Evolutionary conservation across 148 eudicot species (phyloP).

Genomic region (Dysphania ambrosioides): DNA sequence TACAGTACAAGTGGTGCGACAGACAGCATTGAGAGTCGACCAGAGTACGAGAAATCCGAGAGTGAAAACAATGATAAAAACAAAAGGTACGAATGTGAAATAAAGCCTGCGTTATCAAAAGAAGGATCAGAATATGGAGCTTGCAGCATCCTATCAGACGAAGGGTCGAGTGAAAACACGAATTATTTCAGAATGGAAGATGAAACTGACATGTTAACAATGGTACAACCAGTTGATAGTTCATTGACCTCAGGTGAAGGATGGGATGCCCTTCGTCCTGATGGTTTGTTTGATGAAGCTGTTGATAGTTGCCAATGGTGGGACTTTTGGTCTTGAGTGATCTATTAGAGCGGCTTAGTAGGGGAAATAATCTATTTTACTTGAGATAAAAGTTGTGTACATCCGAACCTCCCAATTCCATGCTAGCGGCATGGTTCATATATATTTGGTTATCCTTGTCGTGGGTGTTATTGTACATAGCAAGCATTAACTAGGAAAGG

Average conservation of each 20-base stretch:
- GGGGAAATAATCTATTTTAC: background rate
- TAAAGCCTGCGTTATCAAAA: conserved; percentile 26
- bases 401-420: background rate
- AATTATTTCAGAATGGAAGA: conserved; percentile 38
- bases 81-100: conserved; percentile 15
- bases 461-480: background rate
- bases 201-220: conserved; percentile 33
- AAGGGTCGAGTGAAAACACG: conserved; percentile 37
- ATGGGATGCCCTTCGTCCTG: conserved; percentile 39
- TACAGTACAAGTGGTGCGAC: background rate
- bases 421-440: conserved; percentile 5
- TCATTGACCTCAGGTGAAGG: conserved; percentile 34
- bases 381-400: conserved; percentile 11
- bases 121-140: conserved; percentile 33
- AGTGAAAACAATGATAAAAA: conserved; percentile 6
- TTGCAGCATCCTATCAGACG: conserved; percentile 40
- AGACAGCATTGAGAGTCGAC: background rate
- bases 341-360: background rate
- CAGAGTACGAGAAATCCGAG: conserved; percentile 16
- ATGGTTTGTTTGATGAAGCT: conserved; percentile 32
- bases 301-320: conserved; percentile 49
- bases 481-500: conserved; percentile 9
- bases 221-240: conserved; percentile 32
- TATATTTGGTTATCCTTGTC: background rate
- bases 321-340: conserved; percentile 54